Evolutionary conservation across 495 filamentous ascomycete genomes (phyloP), one percentile per base, ranked within the genome.

Genomic region (Venustampulla echinocandica): DNA sequence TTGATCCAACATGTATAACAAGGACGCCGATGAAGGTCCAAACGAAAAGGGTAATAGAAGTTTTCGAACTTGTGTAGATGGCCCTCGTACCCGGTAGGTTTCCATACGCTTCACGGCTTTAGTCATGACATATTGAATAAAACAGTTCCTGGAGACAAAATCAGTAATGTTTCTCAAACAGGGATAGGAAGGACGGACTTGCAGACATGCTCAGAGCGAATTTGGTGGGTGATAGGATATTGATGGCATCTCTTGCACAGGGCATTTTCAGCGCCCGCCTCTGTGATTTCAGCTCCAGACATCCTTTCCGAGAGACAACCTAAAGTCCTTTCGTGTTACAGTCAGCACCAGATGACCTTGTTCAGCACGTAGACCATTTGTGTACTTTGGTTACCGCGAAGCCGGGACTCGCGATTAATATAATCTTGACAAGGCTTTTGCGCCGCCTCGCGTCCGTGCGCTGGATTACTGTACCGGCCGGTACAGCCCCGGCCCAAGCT

Each of bases 21-120:
- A 67, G 6, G 76, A 71, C n/a, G 80, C 72, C 0, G 90, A 96
- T 7, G 84, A 92, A 2, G 85, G 69, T 0, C 93, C 92, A 50
- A 87, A 79, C 1, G 89, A 95, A 3, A 95, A 55, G 1, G 87
- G 85, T 11, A 97, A 64, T 2, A 95, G 69, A 20, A 94, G 70
- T 40, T 69, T 75, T 39, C 68, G 67, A 24, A 62, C 39, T 34
- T 62, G 56, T 35, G 61, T 54, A 38, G 60, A 53, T 52, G 64
- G 44, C 52, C 61, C 55, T 52, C 57, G 39, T 54, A 67, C 60
- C 56, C 62, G 70, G 62, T 79, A 83, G 35, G 66, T 69, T 57
- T 85, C 84, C 69, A 90, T 83, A 32, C 86, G 84, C 55, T 86
- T 87, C 52, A 85, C 63, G 51, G 80, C 75, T 59, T 96, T 96